Base-by-base conservation (phyloP, 805 yeast genomes). In the Saturnispora mendoncae region DNA sequence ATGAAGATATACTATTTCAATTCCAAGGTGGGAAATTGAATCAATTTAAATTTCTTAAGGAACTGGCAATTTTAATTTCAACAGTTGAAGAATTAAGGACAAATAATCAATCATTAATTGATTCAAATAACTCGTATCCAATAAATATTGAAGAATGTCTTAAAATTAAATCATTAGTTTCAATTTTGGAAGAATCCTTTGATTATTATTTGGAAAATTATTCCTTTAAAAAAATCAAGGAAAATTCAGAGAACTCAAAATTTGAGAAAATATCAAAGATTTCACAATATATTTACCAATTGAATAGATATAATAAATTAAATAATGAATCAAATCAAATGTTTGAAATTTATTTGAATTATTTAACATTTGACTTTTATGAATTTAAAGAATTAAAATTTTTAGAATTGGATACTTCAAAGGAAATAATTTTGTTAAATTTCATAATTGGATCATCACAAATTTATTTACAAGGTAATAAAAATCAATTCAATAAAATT, bases 11-110 rank as follows among this genome's bases (percentile, higher is more conserved):
- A 4, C 30, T 53, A 13, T 53, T 32, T 33, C 57, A 54, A 32
- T 51, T 44, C n/a, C 23, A 30, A 17, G 53, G 56, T 6, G 53
- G 55, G 1, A 54, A 55, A 30, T 20, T 33, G 15, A 46, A 44
- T 14, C 45, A 46, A 5, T 48, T 50, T 4, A 69, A 58, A 46
- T 42, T 69, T 14, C 57, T 53, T 34, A 49, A 62, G 15, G 80
- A 80, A 39, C 64, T 78, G 9, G 74, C 81, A 9, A 75, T 65
- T 45, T 77, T 84, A 48, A 58, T 80, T 17, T 58, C 68, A 6
- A 46, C 61, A 6, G 67, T 70, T 19, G 74, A 71, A 41, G 51
- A 51, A 6, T 74, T 71, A 14, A 54, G 57, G n/a, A n/a, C n/a
- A 17, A 54, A 62, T 6, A 51, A 56, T 6, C 71, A 66, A 3